A percentile compares a stretch with the other conserved stretches of the same genome.
These are phyloP conservation scores for Exutisphaerella laricina DNA, from an alignment of 2,329 filamentous ascomycete genomes.

Conservation along the genomic window DNA sequence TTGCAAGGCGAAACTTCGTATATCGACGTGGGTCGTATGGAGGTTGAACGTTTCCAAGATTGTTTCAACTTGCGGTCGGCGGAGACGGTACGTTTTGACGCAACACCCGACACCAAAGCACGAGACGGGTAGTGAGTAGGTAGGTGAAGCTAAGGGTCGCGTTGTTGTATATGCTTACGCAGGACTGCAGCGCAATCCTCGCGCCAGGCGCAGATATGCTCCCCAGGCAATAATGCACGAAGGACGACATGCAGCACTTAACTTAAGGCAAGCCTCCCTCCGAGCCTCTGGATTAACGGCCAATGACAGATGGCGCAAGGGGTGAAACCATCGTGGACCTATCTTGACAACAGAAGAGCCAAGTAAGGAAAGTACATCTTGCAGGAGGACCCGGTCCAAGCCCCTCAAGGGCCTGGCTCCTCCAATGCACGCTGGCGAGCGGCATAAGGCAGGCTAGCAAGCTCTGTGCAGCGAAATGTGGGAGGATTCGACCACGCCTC, in stretches of 20 bases:
- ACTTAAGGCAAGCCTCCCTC: constrained; percentile 20
- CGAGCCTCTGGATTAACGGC: constrained; percentile 21
- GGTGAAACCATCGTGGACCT: constrained; percentile 29
- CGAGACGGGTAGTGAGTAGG: constrained; percentile 16
- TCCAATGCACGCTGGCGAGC: constrained; percentile 19
- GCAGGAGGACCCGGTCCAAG: constrained; percentile 14
- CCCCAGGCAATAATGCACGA: constrained; percentile 13
- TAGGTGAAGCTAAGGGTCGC: constrained; percentile 14
- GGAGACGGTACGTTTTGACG: constrained; percentile 23
- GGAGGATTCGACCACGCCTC: constrained; percentile 12
- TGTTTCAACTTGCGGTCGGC: constrained; percentile 27
- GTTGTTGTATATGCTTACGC: constrained; percentile 7
- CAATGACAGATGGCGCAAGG: constrained; percentile 31
- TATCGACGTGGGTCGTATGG: constrained; percentile 16
- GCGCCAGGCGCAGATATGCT: constrained; percentile 27
- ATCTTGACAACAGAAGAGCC: constrained; percentile 23
- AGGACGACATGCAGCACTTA: constrained; percentile 20
- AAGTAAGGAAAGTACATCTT: constrained; percentile 25
- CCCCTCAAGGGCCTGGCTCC: constrained; percentile 15
- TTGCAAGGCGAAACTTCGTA: constrained; percentile 24
- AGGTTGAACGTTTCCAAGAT: constrained; percentile 19
- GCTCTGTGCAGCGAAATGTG: constrained; percentile 10
- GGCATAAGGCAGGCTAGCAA: constrained; percentile 15
- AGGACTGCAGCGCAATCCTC: constrained; percentile 16
- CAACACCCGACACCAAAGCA: constrained; percentile 20